Percentiles rank a stretch among this genome's conserved stretches.
phyloP scores from a whole-genome alignment of 2,329 filamentous ascomycete genomes.

The Cercospora berteroae region DNA sequence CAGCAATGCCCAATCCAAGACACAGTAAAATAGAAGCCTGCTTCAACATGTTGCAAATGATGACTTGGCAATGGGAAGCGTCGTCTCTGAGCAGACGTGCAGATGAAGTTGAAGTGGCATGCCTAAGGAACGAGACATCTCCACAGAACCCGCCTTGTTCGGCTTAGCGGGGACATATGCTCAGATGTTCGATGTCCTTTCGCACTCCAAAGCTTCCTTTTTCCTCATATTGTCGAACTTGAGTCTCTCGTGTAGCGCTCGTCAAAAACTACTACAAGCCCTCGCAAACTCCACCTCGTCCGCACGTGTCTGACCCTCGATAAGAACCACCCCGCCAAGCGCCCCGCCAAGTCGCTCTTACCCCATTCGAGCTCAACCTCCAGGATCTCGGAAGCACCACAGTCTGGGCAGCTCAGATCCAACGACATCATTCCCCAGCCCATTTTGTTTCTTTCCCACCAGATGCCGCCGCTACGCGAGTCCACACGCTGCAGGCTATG shows the following conservation, averaged over 20 bases:
- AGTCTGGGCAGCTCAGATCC: neutral
- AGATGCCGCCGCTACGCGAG: neutral
- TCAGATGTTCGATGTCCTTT: neutral
- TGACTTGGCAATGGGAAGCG: neutral
- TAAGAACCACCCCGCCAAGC: neutral
- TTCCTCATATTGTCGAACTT: no score
- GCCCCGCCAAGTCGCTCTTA: neutral
- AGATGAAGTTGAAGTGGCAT: neutral
- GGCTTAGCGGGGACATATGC: neutral
- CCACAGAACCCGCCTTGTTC: neutral
- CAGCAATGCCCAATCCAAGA: neutral
- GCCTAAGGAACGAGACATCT: neutral
- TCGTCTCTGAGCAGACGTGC: neutral
- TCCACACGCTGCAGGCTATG: neutral
- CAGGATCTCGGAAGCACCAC: neutral
- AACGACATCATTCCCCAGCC: neutral
- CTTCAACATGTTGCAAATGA: neutral
- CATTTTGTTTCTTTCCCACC: neutral
- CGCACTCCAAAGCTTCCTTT: no score
- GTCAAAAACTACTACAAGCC: neutral
- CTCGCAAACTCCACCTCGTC: neutral
- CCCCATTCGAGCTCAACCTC: neutral
- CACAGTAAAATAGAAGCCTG: neutral
- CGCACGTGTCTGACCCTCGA: neutral
- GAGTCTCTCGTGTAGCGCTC: no score